Percentiles rank a stretch among this genome's conserved stretches.
Evolutionary conservation across 257 asterid genomes (phyloP).

Genomic region (Nyctanthes arbortristis): DNA sequence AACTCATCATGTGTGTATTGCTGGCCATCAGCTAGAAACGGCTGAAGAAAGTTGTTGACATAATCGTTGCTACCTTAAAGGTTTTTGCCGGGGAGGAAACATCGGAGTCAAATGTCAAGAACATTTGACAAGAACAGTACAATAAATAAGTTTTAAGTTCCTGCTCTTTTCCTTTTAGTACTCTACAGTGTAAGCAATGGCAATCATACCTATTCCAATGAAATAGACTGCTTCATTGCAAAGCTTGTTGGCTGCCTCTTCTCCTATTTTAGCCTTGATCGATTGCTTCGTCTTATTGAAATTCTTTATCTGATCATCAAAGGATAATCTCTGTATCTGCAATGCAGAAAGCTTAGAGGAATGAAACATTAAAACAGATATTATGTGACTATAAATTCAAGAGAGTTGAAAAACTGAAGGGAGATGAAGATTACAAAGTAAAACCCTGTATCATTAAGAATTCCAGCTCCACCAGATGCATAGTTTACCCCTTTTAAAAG

Average conservation of each 20-base stretch:
- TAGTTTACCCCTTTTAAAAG: conserved; percentile 72
- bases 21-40: conserved; percentile 58
- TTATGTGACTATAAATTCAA: not conserved
- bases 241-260: conserved; percentile 52
- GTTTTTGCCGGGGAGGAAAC: not conserved
- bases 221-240: conserved; percentile 61
- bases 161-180: not conserved
- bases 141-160: not conserved
- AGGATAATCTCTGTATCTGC: conserved; percentile 70
- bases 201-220: conserved; percentile 59
- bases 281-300: conserved; percentile 55
- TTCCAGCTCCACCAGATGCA: conserved; percentile 97
- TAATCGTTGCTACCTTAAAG: conserved; percentile 82
- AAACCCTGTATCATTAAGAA: conserved; percentile 79
- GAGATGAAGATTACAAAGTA: conserved; percentile 56
- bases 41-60: conserved; percentile 81
- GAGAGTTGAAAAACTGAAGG: not conserved
- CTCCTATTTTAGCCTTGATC: conserved; percentile 61
- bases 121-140: not conserved
- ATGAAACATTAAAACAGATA: not conserved
- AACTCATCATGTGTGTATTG: conserved; percentile 75
- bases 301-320: conserved; percentile 63
- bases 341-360: not conserved
- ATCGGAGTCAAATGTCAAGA: not conserved
- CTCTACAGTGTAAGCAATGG: no score